Percentiles rank a stretch among this genome's conserved stretches.
Evolutionary conservation across 495 filamentous ascomycete species (phyloP).

Genomic region (Xylaria curta): DNA sequence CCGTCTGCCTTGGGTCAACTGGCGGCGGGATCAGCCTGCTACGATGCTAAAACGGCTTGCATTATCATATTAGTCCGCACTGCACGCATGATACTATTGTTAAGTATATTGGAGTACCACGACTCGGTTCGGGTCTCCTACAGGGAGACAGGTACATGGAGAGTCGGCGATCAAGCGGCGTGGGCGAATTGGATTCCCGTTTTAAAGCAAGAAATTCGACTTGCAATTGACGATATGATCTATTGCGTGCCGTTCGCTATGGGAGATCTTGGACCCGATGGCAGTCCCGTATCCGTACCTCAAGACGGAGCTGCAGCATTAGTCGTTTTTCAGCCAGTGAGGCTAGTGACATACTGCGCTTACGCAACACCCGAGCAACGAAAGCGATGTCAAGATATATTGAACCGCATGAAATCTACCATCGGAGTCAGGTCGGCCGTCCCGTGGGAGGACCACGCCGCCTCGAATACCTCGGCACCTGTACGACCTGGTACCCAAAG

Average conservation of each 20-base stretch:
- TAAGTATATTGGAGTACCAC: constrained; percentile 37
- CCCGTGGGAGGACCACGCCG: constrained; percentile 13
- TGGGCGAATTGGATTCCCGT: constrained; percentile 28
- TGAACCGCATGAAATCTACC: constrained; percentile 31
- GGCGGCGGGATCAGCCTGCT: constrained; percentile 20
- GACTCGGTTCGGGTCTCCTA: constrained; percentile 3
- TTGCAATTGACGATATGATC: constrained; percentile 35
- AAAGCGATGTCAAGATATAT: constrained; percentile 15
- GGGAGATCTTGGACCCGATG: constrained; percentile 31
- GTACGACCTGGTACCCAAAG: not conserved
- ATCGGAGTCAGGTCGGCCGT: constrained; percentile 32
- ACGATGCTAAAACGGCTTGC: constrained; percentile 35
- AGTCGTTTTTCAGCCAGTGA: constrained; percentile 32
- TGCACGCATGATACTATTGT: constrained; percentile 30
- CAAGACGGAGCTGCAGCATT: constrained; percentile 37
- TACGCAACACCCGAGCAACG: constrained; percentile 29
- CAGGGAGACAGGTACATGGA: not conserved
- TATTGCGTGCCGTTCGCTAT: constrained; percentile 35
- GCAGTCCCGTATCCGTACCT: not conserved
- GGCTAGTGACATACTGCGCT: constrained; percentile 33
- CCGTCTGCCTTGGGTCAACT: constrained; percentile 34
- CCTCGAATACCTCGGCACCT: not conserved
- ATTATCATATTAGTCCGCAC: constrained; percentile 35
- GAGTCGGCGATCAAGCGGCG: constrained; percentile 14
- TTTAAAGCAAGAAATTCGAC: constrained; percentile 19